phyloP scores from a whole-genome alignment of 495 filamentous ascomycete species.

The Hypomontagnella monticulosa region DNA sequence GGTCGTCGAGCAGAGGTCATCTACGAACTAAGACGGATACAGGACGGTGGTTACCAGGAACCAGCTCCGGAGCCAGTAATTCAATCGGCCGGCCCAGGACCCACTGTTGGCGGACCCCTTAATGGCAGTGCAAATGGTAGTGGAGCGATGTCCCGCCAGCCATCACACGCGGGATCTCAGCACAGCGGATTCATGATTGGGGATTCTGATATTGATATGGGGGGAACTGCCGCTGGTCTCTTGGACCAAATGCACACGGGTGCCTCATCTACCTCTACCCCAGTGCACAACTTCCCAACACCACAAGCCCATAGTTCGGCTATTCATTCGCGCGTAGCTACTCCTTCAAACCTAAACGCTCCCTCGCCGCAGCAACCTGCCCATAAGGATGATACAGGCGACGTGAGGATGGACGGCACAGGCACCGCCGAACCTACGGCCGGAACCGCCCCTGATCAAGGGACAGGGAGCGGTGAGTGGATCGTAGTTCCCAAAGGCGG shows the following conservation, averaged over 20 bases:
- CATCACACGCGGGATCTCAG: conserved; percentile 58
- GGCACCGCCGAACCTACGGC: conserved; percentile 28
- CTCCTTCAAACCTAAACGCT: conserved; percentile 54
- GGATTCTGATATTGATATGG: conserved; percentile 73
- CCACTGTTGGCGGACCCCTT: conserved; percentile 35
- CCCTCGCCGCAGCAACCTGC: conserved; percentile 47
- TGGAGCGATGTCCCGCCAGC: conserved; percentile 54
- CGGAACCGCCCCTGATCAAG: conserved; percentile 51
- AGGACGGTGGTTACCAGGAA: conserved; percentile 75
- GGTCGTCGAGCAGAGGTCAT: conserved; percentile 66
- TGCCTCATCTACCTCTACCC: conserved; percentile 62
- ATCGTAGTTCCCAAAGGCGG: conserved; percentile 63
- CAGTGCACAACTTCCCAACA: conserved; percentile 56
- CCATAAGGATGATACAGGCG: conserved; percentile 36
- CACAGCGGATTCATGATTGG: conserved; percentile 62
- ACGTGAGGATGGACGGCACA: conserved; percentile 52
- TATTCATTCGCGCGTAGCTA: conserved; percentile 56
- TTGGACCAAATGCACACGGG: conserved; percentile 71
- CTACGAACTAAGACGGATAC: conserved; percentile 70
- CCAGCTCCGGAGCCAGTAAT: conserved; percentile 55
- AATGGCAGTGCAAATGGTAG: conserved; percentile 27
- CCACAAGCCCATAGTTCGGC: conserved; percentile 56
- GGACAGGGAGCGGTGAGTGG: conserved; percentile 61
- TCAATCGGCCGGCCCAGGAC: conserved; percentile 27
- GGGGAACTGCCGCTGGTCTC: conserved; percentile 67